Conservation (phyloP, 2,329 filamentous ascomycete species). For the Samsoniella hepiali region DNA sequence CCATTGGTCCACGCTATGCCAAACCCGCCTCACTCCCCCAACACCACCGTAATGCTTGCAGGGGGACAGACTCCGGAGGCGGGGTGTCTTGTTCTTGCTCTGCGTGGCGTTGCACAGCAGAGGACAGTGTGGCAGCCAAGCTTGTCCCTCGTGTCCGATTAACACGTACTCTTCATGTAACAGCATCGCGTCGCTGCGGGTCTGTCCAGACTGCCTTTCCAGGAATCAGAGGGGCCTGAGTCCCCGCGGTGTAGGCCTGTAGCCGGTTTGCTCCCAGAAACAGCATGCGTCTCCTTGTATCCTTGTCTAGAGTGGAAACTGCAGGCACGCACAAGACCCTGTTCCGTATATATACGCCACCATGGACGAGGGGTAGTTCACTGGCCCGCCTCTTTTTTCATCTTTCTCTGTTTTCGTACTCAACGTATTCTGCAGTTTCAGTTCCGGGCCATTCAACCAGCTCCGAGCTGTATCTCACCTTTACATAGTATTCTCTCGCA, state of each 20-base stretch:
- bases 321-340: constrained; percentile 14
- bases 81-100: neutral
- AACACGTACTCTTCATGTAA: constrained; percentile 2
- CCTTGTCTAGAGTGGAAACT: constrained; percentile 19
- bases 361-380: constrained; percentile 11
- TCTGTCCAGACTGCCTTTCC: neutral
- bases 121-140: neutral
- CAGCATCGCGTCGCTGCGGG: constrained; percentile 8
- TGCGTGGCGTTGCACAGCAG: neutral
- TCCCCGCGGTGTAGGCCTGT: neutral
- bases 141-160: constrained; percentile 7
- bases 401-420: constrained; percentile 21
- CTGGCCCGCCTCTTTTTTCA: constrained; percentile 21
- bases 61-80: constrained; percentile 6
- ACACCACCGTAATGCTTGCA: neutral
- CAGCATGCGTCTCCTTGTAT: constrained; percentile 11
- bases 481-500: constrained; percentile 32
- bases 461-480: constrained; percentile 25
- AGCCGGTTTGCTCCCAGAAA: neutral
- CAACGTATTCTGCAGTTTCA: constrained; percentile 27
- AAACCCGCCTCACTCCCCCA: neutral
- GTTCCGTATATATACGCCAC: constrained; percentile 20
- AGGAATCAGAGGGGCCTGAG: neutral
- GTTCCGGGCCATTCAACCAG: constrained; percentile 32
- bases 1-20: constrained; percentile 37